Evolutionary conservation across 2,329 filamentous ascomycete species (phyloP).

Genomic region (Drechslera avenae): DNA sequence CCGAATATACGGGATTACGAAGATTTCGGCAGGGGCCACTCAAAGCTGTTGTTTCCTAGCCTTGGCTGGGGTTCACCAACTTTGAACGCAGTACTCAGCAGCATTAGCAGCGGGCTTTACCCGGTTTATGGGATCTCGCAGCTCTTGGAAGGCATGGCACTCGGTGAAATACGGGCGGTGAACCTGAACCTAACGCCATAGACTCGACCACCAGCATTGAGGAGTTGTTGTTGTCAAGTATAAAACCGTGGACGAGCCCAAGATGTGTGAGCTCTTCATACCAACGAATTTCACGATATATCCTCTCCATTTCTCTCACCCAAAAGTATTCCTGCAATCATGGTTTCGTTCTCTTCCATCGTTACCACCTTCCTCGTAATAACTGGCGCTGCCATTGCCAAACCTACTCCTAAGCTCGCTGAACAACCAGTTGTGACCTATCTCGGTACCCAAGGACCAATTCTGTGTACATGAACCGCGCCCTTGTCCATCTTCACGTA

Average conservation of each 20-base stretch:
- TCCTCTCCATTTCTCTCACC: neutral
- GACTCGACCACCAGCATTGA: neutral
- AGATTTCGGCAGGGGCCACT: conserved; percentile 7
- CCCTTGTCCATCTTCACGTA: neutral
- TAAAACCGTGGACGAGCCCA: neutral
- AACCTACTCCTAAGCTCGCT: conserved; percentile 27
- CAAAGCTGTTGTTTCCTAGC: conserved; percentile 1
- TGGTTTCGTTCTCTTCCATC: conserved; percentile 31
- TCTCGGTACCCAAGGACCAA: conserved; percentile 38
- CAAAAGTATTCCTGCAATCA: conserved; percentile 6
- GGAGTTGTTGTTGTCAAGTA: neutral
- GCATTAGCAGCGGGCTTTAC: conserved; percentile 10
- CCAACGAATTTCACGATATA: neutral
- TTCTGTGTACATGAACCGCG: conserved; percentile 24
- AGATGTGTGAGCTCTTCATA: neutral
- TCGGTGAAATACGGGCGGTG: neutral
- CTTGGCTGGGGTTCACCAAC: neutral
- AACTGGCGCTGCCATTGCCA: conserved; percentile 22
- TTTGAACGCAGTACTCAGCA: neutral
- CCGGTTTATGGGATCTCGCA: conserved; percentile 10
- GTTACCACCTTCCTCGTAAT: conserved; percentile 25
- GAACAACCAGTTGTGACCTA: conserved; percentile 39
- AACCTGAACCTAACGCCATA: neutral
- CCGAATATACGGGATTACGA: conserved; percentile 1
- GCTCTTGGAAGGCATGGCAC: conserved; percentile 28